Percentiles rank a stretch among this genome's conserved stretches.
Conservation (phyloP, 2,329 filamentous ascomycete genomes). For the Malbranchea zuffiana region DNA sequence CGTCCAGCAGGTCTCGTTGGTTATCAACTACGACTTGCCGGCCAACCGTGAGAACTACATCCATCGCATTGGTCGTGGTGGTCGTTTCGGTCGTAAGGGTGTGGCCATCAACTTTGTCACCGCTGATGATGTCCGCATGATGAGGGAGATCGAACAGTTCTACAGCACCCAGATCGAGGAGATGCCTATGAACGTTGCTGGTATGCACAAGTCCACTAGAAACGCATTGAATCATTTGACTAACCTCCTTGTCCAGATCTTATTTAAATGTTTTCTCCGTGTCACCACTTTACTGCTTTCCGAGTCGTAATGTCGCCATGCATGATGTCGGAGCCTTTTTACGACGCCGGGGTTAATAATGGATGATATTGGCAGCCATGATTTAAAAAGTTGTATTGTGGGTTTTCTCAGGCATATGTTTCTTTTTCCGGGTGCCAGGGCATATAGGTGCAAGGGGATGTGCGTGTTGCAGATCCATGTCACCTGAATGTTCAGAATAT, state of each 20-base stretch:
- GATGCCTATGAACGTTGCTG: constrained; percentile 91
- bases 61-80: constrained; percentile 97
- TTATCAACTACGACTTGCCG: constrained; percentile 99
- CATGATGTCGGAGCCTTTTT: constrained; percentile 7
- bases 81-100: constrained; percentile 99
- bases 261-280: constrained; percentile 32
- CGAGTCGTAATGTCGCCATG: constrained; percentile 8
- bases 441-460: constrained; percentile 4
- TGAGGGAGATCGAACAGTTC: constrained; percentile 99
- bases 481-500: constrained; percentile 6
- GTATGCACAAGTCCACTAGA: constrained; percentile 33
- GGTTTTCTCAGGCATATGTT: constrained; percentile 9
- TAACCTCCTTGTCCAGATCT: constrained; percentile 24
- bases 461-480: constrained; percentile 7
- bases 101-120: constrained; percentile 99
- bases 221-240: not conserved
- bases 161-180: constrained; percentile 99
- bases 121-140: constrained; percentile 97
- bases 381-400: constrained; percentile 15
- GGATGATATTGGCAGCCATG: constrained; percentile 14
- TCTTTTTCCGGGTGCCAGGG: constrained; percentile 8
- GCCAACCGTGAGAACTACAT: constrained; percentile 99
- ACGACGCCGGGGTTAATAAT: constrained; percentile 12
- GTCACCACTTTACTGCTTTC: constrained; percentile 16
- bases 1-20: constrained; percentile 97